A percentile compares a stretch with the other conserved stretches of the same genome.
phyloP scores from a whole-genome alignment of 2,329 filamentous ascomycete species.

The Graphilbum ipis-grandicollis region DNA sequence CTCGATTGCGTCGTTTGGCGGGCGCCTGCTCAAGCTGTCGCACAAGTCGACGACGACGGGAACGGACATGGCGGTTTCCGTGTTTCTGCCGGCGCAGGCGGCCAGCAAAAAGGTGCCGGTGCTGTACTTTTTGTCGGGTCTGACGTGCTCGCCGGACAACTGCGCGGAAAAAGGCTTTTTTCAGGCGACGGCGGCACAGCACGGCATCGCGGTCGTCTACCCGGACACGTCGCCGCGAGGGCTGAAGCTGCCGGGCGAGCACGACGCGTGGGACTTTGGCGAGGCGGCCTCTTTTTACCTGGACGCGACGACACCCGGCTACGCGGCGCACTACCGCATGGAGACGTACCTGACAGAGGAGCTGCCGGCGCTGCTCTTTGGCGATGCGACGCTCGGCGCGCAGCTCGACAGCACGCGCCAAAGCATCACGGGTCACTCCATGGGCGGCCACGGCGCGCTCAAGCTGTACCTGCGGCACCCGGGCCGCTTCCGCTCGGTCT shows the following conservation, averaged over 20 bases:
- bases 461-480: constrained; percentile 87
- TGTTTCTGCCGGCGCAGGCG: constrained; percentile 71
- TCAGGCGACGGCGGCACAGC: constrained; percentile 61
- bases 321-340: constrained; percentile 72
- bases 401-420: constrained; percentile 53
- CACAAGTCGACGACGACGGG: constrained; percentile 64
- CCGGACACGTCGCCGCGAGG: constrained; percentile 90
- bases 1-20: constrained; percentile 81
- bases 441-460: constrained; percentile 92
- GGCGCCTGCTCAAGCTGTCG: constrained; percentile 84
- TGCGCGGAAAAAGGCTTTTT: constrained; percentile 76
- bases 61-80: constrained; percentile 82
- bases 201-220: constrained; percentile 82
- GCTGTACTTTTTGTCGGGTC: constrained; percentile 80
- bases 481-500: constrained; percentile 73
- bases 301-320: constrained; percentile 71
- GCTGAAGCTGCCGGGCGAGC: constrained; percentile 63
- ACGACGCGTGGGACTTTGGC: constrained; percentile 84
- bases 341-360: constrained; percentile 82
- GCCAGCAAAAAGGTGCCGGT: constrained; percentile 52
- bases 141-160: constrained; percentile 90
- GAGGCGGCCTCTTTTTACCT: constrained; percentile 89
- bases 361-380: constrained; percentile 63
- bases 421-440: constrained; percentile 83
- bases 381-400: constrained; percentile 45